These are phyloP conservation scores for Melampsora larici-populina DNA, from an alignment of 1,284 basidiomycete genomes.

Conservation along the genomic window DNA sequence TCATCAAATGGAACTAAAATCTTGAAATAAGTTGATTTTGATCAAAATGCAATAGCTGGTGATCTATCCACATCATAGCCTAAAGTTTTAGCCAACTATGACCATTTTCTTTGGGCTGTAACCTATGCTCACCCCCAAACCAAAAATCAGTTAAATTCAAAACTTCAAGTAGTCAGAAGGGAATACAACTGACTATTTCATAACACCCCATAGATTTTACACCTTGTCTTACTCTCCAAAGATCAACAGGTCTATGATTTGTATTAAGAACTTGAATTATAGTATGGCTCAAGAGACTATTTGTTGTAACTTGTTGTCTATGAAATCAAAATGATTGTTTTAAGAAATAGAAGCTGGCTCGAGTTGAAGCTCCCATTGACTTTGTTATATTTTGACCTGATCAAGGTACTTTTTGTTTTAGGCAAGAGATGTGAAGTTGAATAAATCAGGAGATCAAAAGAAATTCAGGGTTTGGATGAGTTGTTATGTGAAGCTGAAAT, in stretches of 20 bases:
- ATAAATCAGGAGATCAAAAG: too few species aligned
- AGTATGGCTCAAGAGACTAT: slow-evolving; percentile 19
- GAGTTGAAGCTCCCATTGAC: slow-evolving; percentile 91
- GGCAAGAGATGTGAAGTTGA: too few species aligned
- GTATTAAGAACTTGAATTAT: slow-evolving; percentile 72
- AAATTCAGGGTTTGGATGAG: too few species aligned
- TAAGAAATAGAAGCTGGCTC: slow-evolving; percentile 93
- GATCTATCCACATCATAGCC: slow-evolving; percentile 68
- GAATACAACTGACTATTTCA: slow-evolving; percentile 58
- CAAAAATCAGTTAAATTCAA: too few species aligned
- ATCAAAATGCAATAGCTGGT: slow-evolving; percentile 75
- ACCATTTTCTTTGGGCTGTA: slow-evolving; percentile 76
- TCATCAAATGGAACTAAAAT: slow-evolving; percentile 93
- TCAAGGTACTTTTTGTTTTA: too few species aligned
- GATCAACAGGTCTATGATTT: slow-evolving; percentile 83
- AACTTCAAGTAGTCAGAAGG: too few species aligned
- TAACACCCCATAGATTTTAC: slow-evolving; percentile 83
- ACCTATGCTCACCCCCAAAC: slow-evolving; percentile 64
- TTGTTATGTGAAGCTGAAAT: too few species aligned
- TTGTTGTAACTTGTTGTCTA: slow-evolving; percentile 53
- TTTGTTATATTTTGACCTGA: too few species aligned
- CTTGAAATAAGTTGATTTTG: slow-evolving; percentile 82
- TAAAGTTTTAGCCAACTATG: slow-evolving; percentile 72
- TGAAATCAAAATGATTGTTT: slow-evolving; percentile 78
- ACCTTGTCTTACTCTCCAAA: slow-evolving; percentile 87